Base-by-base conservation (phyloP, 1,284 basidiomycete genomes). In the Termitomyces sp. region DNA sequence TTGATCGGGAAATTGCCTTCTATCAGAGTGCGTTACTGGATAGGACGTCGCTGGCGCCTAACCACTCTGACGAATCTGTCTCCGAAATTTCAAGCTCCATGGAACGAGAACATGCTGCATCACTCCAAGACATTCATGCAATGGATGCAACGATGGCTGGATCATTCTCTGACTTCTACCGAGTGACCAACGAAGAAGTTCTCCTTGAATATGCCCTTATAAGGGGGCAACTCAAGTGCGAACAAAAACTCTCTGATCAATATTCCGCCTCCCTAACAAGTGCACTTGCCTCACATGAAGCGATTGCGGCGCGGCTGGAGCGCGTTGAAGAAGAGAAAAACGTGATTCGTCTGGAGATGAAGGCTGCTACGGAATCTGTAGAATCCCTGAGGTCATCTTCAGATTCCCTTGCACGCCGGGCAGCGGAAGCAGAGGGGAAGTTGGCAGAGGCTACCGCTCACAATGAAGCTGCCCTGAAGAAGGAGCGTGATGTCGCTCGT, bases 401-500 rank as follows among this genome's bases (percentile, higher is more conserved):
- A 3, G 63, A 70, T 13, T 57, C 58, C 13, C 59, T 70, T 9
- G 62, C 70, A 53, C 61, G 60, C 3, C 65, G 70, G 43, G 65
- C 72, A 17, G 62, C 67, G 12, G 64, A 62, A 31, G 54, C 70
- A 10, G 68, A 73, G 26, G 66, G 68, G 44, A 66, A 66, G 56
- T 53, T 74, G 13, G 57, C 65, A 2, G 64, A 68, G 21, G 63
- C 66, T 39, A 56, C 55, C 3, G 59, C 65, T 19, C 62, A 58
- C 40, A 67, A 75, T 49, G 69, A 72, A 46, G 58, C 60, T 9
- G 64, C 67, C 0, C 40, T 79, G 60, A 73, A 78, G 56, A 80
- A 76, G 57, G 85, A 87, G 61, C 77, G 74, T 48, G 78, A 82
- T 31, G 60, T 68, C 1, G 66, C 70, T 5, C 76, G 79, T 55